Evolutionary conservation across 345 rosid species (phyloP), one percentile per base, ranked within the genome.

Genomic region (Lagerstroemia speciosa): DNA sequence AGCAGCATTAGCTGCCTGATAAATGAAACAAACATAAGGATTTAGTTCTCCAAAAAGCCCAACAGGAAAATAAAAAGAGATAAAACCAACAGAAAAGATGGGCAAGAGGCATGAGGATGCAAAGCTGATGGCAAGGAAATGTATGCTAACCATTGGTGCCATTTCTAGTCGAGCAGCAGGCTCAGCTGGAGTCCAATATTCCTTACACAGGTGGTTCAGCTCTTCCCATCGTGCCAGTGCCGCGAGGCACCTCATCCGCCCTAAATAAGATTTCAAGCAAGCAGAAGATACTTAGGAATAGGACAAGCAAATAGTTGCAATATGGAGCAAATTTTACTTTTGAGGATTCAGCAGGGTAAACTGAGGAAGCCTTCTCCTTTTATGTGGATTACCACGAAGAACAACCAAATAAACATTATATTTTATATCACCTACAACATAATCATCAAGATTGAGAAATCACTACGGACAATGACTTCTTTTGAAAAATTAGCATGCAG

Each of bases 221-320:
- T 94, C 99, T 78, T 94, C 98, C 96, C 98, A 94, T 68, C 93
- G 86, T 76, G 99, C 99, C 80, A 94, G 82, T 62, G 97, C 95
- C 72, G 98, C 99, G 19, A 94, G 98, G 77, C 98, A 91, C 67
- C 99, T 86, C 96, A 94, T 91, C 76, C 91, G 79, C 74, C 99
- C 99, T 94, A 70, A 68, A 78, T 62, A 68, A 52, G 36, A 69
- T 67, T 72, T 70, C 75, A 64, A 27, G 20, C 66, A 63, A 67
- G 73, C 53, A 40, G 69, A 79, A 45, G 72, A 52, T 72, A 66
- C n/a, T 53, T 11, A 2, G 50, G 33, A 63, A 38, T 53, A n/a
- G 30, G 52, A 34, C 12, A 57, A 20, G 43, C 32, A 64, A 48
- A 50, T 8, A 32, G 27, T 31, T 58, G 55, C 37, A 60, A 34